Percentiles rank a stretch among this genome's conserved stretches.
Evolutionary conservation across 2,329 filamentous ascomycete genomes (phyloP).

Genomic region (Colletotrichum higginsianum): DNA sequence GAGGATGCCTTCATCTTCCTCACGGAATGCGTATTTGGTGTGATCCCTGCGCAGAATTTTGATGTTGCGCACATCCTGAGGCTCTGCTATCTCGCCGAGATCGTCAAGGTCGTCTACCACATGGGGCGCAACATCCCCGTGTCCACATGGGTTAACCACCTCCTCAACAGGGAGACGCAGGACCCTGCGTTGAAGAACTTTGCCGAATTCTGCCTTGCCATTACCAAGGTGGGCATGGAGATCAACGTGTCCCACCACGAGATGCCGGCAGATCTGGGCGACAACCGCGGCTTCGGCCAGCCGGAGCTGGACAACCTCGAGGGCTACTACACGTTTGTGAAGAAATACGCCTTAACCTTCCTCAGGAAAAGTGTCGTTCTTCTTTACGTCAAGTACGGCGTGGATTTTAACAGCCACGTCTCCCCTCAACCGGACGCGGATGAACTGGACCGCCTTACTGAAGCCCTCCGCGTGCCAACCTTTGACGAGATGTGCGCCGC

Average conservation of each 20-base stretch:
- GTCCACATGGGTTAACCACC: conserved; percentile 63
- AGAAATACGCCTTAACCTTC: conserved; percentile 91
- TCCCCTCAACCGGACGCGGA: conserved; percentile 75
- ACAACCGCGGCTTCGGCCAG: conserved; percentile 68
- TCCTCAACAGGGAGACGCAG: conserved; percentile 59
- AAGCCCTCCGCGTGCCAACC: conserved; percentile 80
- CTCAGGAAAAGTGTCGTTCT: conserved; percentile 88
- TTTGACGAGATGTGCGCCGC: conserved; percentile 84
- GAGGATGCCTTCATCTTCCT: conserved; percentile 86
- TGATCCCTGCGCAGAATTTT: conserved; percentile 77
- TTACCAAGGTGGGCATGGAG: conserved; percentile 63
- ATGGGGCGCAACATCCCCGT: conserved; percentile 69
- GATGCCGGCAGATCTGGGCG: conserved; percentile 48
- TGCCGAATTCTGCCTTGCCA: conserved; percentile 66
- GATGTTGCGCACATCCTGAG: conserved; percentile 86
- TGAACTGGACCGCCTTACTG: conserved; percentile 87
- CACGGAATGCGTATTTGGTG: conserved; percentile 80
- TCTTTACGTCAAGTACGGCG: conserved; percentile 88
- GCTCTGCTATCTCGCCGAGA: conserved; percentile 91
- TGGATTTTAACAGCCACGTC: conserved; percentile 84
- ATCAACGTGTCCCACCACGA: conserved; percentile 53
- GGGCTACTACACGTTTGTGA: conserved; percentile 73
- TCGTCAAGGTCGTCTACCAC: conserved; percentile 83
- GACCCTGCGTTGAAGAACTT: conserved; percentile 68
- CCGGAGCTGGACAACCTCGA: conserved; percentile 67